Percentiles rank a stretch among this genome's conserved stretches.
These are phyloP conservation scores for Leccinum rimulosum DNA, from an alignment of 768 basidiomycete species.

Conservation along the genomic window DNA sequence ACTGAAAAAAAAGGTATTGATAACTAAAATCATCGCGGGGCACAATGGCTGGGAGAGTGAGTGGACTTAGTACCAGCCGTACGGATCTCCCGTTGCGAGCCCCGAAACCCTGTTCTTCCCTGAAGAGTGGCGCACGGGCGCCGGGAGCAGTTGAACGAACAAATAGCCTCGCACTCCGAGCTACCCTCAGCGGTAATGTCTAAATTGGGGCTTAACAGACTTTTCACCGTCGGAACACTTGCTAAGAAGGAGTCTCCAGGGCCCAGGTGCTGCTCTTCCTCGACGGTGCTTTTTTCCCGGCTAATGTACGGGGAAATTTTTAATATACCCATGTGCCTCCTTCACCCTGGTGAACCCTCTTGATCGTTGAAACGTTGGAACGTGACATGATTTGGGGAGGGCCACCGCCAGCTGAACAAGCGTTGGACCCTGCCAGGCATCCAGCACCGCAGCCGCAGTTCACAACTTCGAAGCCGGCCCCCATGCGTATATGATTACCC, in stretches of 20 bases:
- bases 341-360: not conserved
- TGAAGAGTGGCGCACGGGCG: not conserved
- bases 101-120: not conserved
- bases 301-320: not conserved
- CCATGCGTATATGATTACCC: no score
- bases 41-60: not conserved
- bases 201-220: conserved; percentile 13
- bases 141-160: not conserved
- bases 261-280: not conserved
- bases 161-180: not conserved
- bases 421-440: not conserved
- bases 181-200: conserved; percentile 2
- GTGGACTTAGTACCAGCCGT: not conserved
- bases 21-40: not conserved
- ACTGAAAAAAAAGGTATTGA: not conserved
- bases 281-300: not conserved
- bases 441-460: not conserved
- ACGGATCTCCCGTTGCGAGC: not conserved
- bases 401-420: not conserved
- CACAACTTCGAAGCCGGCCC: not conserved
- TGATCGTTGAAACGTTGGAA: not conserved
- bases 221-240: conserved; percentile 3
- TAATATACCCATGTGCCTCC: not conserved
- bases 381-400: not conserved
- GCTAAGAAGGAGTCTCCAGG: not conserved